phyloP scores from a whole-genome alignment of 108 stramenopile genomes.

The Cyclotella sp. region DNA sequence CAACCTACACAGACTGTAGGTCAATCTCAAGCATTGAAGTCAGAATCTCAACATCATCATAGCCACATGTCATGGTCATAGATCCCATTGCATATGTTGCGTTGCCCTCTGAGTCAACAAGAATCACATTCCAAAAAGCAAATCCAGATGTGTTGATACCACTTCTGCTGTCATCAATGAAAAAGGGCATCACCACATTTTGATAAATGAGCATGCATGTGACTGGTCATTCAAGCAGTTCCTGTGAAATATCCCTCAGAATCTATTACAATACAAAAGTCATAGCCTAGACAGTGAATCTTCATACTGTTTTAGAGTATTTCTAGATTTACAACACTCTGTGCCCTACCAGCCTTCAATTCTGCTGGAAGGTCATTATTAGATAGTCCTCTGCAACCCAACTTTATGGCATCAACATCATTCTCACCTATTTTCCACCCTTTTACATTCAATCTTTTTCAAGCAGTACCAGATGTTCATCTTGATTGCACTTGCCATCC shows the following conservation, averaged over 20 bases:
- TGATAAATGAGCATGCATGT: neutral
- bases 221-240: conserved; percentile 4
- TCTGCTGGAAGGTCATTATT: neutral
- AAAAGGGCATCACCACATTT: neutral
- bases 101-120: neutral
- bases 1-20: too few relatives aligned
- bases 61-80: neutral
- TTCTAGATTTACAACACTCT: neutral
- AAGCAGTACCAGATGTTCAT: conserved; percentile 6
- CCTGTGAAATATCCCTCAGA: neutral
- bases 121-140: neutral
- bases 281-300: neutral
- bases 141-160: neutral
- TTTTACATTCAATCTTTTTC: neutral
- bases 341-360: neutral
- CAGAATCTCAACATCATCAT: conserved; percentile 3
- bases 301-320: neutral
- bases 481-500: neutral
- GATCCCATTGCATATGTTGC: neutral
- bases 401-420: neutral
- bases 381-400: neutral
- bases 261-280: conserved; percentile 1
- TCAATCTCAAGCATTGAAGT: neutral
- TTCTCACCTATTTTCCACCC: too few relatives aligned
- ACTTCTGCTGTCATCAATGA: neutral